These are phyloP conservation scores for Thielaviopsis ethacetica DNA, from an alignment of 2,329 filamentous ascomycete genomes.

Conservation along the genomic window DNA sequence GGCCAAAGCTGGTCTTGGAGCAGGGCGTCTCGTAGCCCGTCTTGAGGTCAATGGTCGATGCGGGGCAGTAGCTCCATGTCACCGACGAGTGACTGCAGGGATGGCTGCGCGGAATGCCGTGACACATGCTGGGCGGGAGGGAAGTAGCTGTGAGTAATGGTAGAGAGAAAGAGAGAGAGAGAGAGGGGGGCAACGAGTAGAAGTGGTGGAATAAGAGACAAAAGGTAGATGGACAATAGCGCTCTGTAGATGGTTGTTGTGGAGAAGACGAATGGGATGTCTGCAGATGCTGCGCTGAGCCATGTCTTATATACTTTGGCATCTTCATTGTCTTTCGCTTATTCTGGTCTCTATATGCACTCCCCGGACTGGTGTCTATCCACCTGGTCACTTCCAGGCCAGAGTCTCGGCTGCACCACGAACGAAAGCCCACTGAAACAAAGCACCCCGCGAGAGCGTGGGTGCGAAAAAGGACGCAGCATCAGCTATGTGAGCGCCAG, in stretches of 20 bases:
- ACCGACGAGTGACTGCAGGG: slow-evolving; percentile 38
- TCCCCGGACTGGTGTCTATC: background rate
- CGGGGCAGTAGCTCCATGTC: slow-evolving; percentile 37
- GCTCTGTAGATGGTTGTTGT: background rate
- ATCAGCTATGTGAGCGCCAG: background rate
- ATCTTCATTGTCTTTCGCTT: background rate
- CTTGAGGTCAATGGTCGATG: slow-evolving; percentile 27
- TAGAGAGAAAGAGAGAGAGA: background rate
- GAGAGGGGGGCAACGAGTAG: too few species aligned
- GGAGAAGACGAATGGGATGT: background rate
- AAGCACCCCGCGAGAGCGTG: background rate
- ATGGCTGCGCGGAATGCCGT: slow-evolving; percentile 36
- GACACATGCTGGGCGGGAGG: slow-evolving; percentile 27
- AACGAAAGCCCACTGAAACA: background rate
- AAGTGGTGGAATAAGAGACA: too few species aligned
- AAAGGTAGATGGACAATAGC: background rate
- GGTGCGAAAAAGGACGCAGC: background rate
- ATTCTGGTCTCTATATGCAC: background rate
- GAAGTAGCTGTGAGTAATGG: background rate
- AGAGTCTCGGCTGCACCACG: background rate
- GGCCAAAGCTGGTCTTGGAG: slow-evolving; percentile 29
- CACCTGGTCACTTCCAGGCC: too few species aligned
- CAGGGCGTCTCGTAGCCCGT: slow-evolving; percentile 35
- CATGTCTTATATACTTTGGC: background rate
- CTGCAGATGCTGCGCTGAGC: background rate